Percentiles rank a stretch among this genome's conserved stretches.
phyloP scores from a whole-genome alignment of 2,329 filamentous ascomycete species.

The Penicillium fuscoglaucum region DNA sequence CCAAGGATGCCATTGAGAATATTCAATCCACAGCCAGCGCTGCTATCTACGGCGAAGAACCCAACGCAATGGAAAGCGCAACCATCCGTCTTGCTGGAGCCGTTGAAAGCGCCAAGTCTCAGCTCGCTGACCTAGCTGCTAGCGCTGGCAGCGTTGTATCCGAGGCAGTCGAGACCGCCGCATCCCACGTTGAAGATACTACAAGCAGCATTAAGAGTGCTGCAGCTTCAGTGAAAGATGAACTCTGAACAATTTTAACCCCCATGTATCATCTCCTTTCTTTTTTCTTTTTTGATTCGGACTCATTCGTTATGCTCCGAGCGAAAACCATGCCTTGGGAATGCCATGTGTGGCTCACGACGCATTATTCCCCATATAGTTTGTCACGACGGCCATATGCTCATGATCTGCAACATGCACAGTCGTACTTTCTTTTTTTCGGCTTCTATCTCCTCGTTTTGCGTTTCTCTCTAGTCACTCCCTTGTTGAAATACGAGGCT shows the following conservation, averaged over 20 bases:
- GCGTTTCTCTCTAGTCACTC: slow-evolving; percentile 4
- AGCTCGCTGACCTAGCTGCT: slow-evolving; percentile 35
- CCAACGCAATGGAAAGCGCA: slow-evolving; percentile 38
- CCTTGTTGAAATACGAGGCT: slow-evolving; percentile 7
- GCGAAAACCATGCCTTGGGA: slow-evolving; percentile 8
- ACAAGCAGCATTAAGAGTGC: slow-evolving; percentile 52
- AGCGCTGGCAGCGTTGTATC: slow-evolving; percentile 36
- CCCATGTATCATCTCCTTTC: slow-evolving; percentile 4
- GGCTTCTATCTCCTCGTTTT: slow-evolving; percentile 11
- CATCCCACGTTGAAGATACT: slow-evolving; percentile 46
- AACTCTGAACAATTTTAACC: slow-evolving; percentile 22
- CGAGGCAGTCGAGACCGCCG: slow-evolving; percentile 39
- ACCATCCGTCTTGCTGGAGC: slow-evolving; percentile 33
- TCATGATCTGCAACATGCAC: slow-evolving; percentile 28
- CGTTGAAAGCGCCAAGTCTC: slow-evolving; percentile 39
- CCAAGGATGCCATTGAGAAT: slow-evolving; percentile 54
- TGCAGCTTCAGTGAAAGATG: slow-evolving; percentile 22
- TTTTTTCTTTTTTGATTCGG: slow-evolving; percentile 13
- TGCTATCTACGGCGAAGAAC: slow-evolving; percentile 56
- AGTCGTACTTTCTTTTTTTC: slow-evolving; percentile 24
- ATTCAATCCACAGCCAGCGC: slow-evolving; percentile 57
- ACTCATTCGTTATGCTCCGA: slow-evolving; percentile 3
- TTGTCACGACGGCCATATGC: slow-evolving; percentile 29
- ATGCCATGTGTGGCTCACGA: slow-evolving; percentile 20
- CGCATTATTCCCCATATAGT: slow-evolving; percentile 40